Conservation (phyloP, 179 eudicot genomes). For the Corrigiola litoralis region DNA sequence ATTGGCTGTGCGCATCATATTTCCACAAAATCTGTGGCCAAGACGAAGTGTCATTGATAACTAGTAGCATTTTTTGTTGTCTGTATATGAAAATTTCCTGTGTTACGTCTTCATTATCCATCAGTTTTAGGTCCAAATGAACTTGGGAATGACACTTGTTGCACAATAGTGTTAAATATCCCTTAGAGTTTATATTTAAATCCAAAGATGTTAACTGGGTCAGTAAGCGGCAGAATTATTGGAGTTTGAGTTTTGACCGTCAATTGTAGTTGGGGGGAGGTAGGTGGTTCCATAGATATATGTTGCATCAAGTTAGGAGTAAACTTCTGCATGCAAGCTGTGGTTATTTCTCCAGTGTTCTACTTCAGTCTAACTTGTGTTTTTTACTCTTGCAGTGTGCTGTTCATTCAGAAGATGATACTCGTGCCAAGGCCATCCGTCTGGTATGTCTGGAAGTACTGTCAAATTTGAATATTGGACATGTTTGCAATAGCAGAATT, state of each 20-base stretch:
- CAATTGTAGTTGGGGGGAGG: neutral
- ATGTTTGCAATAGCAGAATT: neutral
- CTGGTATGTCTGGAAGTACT: slow-evolving; percentile 49
- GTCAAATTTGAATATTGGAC: neutral
- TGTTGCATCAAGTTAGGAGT: neutral
- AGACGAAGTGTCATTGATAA: neutral
- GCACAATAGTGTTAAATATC: too few relatives aligned
- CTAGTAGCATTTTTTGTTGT: neutral
- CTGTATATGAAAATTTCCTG: neutral
- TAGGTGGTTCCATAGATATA: neutral
- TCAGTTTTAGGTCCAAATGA: neutral
- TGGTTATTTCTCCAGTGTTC: neutral
- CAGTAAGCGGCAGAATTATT: too few relatives aligned
- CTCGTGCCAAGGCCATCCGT: slow-evolving; percentile 86
- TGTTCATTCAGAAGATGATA: slow-evolving; percentile 76
- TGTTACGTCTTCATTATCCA: neutral
- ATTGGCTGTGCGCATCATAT: too few relatives aligned
- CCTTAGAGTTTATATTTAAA: neutral
- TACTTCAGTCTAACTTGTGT: slow-evolving; percentile 17
- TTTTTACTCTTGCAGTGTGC: slow-evolving; percentile 71
- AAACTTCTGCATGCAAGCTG: neutral
- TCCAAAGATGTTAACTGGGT: neutral
- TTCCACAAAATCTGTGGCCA: neutral
- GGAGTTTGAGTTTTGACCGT: too few relatives aligned
- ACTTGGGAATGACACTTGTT: neutral